phyloP scores from a whole-genome alignment of 1,284 basidiomycete genomes.

The Rhodotorula sp. region DNA sequence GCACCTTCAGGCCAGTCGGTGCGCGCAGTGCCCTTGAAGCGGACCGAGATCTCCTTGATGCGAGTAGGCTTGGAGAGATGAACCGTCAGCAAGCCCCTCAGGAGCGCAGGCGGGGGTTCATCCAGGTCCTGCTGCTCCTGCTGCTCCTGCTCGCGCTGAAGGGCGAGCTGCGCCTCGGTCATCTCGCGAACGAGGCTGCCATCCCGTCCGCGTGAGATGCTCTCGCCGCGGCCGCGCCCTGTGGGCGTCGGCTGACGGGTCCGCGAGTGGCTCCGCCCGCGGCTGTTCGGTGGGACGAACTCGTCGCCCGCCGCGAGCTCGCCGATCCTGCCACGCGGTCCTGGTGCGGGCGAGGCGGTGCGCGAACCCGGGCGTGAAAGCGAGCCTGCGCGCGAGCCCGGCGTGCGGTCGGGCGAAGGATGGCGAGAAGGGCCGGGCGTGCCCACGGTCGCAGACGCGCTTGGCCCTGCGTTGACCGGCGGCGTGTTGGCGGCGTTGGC shows the following conservation, averaged over 20 bases:
- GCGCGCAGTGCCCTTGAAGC: conserved; percentile 67
- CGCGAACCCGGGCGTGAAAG: conserved; percentile 28
- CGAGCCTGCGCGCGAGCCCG: conserved; percentile 10
- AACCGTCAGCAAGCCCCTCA: conserved; percentile 84
- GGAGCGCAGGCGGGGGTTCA: conserved; percentile 68
- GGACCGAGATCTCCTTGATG: conserved; percentile 80
- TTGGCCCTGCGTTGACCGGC: conserved; percentile 53
- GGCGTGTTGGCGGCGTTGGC: conserved; percentile 46
- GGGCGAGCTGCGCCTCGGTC: conserved; percentile 17
- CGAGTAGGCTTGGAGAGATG: conserved; percentile 78
- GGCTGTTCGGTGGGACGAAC: conserved; percentile 35
- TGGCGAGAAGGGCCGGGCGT: conserved; percentile 15
- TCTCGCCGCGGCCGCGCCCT: neutral
- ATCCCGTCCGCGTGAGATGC: conserved; percentile 8
- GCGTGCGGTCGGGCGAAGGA: conserved; percentile 49
- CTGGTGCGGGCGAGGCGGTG: conserved; percentile 44
- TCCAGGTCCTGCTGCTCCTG: conserved; percentile 43
- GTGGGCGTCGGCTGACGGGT: conserved; percentile 3
- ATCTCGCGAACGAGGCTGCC: conserved; percentile 27
- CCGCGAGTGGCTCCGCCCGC: conserved; percentile 29
- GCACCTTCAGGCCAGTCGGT: conserved; percentile 84
- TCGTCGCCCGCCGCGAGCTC: conserved; percentile 32
- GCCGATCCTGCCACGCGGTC: conserved; percentile 56
- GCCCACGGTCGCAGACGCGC: neutral
- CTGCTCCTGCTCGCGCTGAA: neutral